These are phyloP conservation scores for Sideroxylon spinosum DNA, from an alignment of 179 eudicot genomes.

Conservation along the genomic window DNA sequence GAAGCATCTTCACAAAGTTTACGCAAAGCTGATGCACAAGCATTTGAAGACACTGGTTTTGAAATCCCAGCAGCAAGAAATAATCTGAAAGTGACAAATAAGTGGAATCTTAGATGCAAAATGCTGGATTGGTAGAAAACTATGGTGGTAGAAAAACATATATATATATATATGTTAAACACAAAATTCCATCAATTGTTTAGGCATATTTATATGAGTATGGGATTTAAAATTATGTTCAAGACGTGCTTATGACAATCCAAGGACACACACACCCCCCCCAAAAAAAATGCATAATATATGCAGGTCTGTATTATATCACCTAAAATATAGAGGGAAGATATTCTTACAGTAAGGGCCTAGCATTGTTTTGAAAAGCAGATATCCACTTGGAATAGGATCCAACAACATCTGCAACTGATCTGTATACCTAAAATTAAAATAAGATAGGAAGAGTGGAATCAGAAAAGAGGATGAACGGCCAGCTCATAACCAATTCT, in stretches of 20 bases:
- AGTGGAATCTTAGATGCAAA: constrained; percentile 12
- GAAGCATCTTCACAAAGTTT: constrained; percentile 94
- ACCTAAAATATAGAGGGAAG: constrained; percentile 18
- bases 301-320: constrained; percentile 6
- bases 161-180: too few relatives aligned
- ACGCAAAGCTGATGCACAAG: constrained; percentile 85
- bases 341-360: constrained; percentile 71
- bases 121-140: background rate
- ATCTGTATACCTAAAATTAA: constrained; percentile 68
- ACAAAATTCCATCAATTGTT: background rate
- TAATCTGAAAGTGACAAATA: constrained; percentile 57
- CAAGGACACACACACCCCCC: constrained; percentile 3
- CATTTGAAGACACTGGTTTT: constrained; percentile 64
- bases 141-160: background rate
- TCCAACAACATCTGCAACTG: constrained; percentile 89
- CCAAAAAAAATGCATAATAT: constrained; percentile 7
- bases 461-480: constrained; percentile 1
- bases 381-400: constrained; percentile 93
- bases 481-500: constrained; percentile 13
- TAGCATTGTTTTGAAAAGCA: constrained; percentile 52
- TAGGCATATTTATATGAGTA: background rate
- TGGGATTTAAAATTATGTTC: background rate
- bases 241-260: background rate
- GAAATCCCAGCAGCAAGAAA: constrained; percentile 88
- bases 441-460: constrained; percentile 15